Conservation (phyloP, 164 flowering plant species). For the Cinnamomum micranthum region DNA sequence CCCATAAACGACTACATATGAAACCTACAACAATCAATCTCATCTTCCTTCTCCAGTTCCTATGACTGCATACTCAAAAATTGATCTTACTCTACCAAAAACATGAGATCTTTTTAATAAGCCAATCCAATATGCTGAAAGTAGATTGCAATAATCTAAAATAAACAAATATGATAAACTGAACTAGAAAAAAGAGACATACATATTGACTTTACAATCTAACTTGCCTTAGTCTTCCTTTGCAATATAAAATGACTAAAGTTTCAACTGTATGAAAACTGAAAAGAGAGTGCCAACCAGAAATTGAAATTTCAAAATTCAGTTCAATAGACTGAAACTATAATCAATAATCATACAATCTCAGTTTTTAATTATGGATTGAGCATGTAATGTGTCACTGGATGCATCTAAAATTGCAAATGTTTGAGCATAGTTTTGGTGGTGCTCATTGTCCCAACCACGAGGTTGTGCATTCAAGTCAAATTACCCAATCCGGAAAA, state of each 20-base stretch:
- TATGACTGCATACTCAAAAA: background rate
- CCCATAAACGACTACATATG: background rate
- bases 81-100: background rate
- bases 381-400: too few species aligned
- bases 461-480: too few species aligned
- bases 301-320: background rate
- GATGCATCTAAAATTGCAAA: too few species aligned
- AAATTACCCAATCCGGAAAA: too few species aligned
- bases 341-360: too few species aligned
- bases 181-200: too few species aligned
- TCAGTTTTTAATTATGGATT: too few species aligned
- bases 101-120: background rate
- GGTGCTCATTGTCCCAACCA: too few species aligned
- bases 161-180: background rate
- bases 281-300: background rate
- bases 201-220: too few species aligned
- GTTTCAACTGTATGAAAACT: background rate
- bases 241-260: background rate
- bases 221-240: background rate
- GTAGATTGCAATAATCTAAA: background rate
- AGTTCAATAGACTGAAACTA: too few species aligned
- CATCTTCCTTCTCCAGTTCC: background rate
- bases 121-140: background rate
- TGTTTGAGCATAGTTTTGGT: too few species aligned
- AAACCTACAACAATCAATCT: background rate